Conservation (phyloP, 148 eudicot species). For the Chenopodium album region DNA sequence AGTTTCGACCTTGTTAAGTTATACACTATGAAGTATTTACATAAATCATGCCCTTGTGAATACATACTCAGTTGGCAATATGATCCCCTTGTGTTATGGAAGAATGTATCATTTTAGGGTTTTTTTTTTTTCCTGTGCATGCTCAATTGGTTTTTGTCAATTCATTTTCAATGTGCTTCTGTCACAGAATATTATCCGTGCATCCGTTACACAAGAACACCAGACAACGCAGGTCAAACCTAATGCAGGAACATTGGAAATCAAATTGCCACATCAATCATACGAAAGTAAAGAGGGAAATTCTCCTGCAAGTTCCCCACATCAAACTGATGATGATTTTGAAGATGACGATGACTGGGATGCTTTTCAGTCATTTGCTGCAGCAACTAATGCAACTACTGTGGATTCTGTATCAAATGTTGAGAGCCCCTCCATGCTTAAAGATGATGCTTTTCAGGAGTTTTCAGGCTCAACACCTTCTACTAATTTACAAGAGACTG, state of each 20-base stretch:
- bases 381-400: slow-evolving; percentile 49
- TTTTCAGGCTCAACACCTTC: slow-evolving; percentile 26
- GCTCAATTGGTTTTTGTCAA: neutral
- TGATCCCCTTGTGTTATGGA: neutral
- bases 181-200: slow-evolving; percentile 79
- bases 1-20: neutral
- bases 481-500: slow-evolving; percentile 7
- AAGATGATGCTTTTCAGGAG: slow-evolving; percentile 25
- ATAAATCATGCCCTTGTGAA: neutral
- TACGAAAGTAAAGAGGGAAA: slow-evolving; percentile 37
- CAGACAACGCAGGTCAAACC: slow-evolving; percentile 40
- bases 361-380: slow-evolving; percentile 88
- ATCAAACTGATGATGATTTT: slow-evolving; percentile 32
- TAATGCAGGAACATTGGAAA: slow-evolving; percentile 48
- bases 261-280: slow-evolving; percentile 67
- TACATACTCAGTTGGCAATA: neutral
- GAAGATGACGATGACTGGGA: slow-evolving; percentile 95
- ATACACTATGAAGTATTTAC: neutral
- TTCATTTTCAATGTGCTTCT: slow-evolving; percentile 8
- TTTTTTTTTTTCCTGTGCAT: neutral
- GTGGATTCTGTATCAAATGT: slow-evolving; percentile 27
- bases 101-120: neutral
- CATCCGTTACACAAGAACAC: slow-evolving; percentile 83
- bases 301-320: slow-evolving; percentile 29
- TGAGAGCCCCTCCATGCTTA: slow-evolving; percentile 31